phyloP scores from a whole-genome alignment of 1,139 yeast species.

The Pichia sp. region DNA sequence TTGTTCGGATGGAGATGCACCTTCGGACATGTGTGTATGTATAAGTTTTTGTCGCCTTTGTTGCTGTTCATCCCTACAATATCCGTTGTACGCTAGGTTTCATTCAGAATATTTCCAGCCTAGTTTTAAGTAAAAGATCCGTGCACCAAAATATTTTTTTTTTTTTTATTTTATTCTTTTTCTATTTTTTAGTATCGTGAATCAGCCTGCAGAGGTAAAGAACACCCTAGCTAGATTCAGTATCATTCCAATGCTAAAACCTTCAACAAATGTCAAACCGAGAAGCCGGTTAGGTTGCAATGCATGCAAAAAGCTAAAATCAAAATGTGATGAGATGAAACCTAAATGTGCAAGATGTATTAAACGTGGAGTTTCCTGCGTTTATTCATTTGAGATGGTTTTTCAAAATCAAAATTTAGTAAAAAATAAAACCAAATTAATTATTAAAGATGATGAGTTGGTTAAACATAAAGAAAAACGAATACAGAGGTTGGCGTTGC shows the following conservation, averaged over 20 bases:
- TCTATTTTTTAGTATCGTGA: no score
- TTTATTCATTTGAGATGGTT: conserved; percentile 13
- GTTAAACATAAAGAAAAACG: conserved; percentile 2
- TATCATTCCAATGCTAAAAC: neutral
- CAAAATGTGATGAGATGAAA: conserved; percentile 14
- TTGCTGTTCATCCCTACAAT: neutral
- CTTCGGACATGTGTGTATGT: conserved; percentile 31
- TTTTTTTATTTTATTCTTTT: neutral
- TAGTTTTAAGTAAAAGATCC: neutral
- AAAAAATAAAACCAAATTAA: conserved; percentile 2
- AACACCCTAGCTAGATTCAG: no score
- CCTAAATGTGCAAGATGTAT: conserved; percentile 11
- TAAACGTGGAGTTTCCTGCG: conserved; percentile 6
- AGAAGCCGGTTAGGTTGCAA: conserved; percentile 15
- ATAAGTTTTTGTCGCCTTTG: neutral
- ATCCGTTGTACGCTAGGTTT: neutral
- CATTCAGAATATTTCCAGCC: neutral
- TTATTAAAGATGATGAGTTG: conserved; percentile 8
- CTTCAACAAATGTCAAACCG: conserved; percentile 1
- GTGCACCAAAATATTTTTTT: neutral
- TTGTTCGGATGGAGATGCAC: conserved; percentile 77
- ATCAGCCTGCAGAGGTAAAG: no score
- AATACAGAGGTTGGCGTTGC: neutral
- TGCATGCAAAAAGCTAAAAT: conserved; percentile 11
- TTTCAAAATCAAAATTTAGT: conserved; percentile 12